Evolutionary conservation across 1,139 yeast genomes (phyloP), one percentile per base, ranked within the genome.

Genomic region (Lodderomyces margitis): DNA sequence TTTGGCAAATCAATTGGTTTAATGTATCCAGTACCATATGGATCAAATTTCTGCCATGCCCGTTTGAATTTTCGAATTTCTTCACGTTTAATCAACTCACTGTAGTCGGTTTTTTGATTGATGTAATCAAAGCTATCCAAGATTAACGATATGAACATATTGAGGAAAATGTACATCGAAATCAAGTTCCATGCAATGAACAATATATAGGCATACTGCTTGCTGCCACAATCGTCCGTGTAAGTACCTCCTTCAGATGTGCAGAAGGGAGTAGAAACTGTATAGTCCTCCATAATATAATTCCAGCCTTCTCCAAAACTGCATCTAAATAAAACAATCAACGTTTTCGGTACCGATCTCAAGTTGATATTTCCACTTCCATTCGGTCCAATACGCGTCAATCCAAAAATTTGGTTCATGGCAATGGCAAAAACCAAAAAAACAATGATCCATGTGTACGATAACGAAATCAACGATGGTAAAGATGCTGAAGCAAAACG

Each of bases 271-370:
- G 66, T 54, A 14, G 66, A 69, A 6, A 89, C 61, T 1, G 81
- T 71, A 55, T 78, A 84, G 59, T 92, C 98, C 38, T 73, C 72
- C 92, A 92, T 82, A 34, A 87, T 75, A 56, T 85, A 80, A 57
- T 92, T 92, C 98, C 98, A 92, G 1, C 95, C 96, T 63, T 92
- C 98, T 10, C 98, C 98, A 61, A 92, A 88, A 65, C 95, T 86
- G 71, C 86, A 81, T 49, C 91, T 75, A 65, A 91, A 91, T 21
- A 92, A 62, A 38, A 89, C 62, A 41, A 92, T 76, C 51, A 92
- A 63, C 0, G 96, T 78, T 52, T 88, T 89, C 0, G 95, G 87
- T 1, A 92, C 91, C 0, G 96, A 84, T 47, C 98, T 68, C 48
- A 89, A 74, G 54, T 92, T 91, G 35, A 83, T 58, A 51, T 83